These are phyloP conservation scores for Yarrowia sp. DNA, from an alignment of 805 yeast species.

Conservation along the genomic window DNA sequence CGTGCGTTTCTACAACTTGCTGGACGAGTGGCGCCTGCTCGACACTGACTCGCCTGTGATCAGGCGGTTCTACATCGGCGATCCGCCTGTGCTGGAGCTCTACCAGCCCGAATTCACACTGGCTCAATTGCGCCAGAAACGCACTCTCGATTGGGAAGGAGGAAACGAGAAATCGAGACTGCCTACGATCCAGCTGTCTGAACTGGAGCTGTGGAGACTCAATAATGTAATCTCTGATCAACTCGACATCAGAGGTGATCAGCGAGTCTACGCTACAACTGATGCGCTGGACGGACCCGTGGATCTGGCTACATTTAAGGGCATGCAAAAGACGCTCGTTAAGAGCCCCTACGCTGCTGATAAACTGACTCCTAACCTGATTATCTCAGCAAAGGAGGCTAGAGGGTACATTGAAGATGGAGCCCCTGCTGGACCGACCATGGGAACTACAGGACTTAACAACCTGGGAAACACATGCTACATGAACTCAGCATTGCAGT, in stretches of 20 bases:
- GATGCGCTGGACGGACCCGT: slow-evolving; percentile 8
- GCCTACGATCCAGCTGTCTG: slow-evolving; percentile 17
- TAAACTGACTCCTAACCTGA: slow-evolving; percentile 8
- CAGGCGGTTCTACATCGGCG: slow-evolving; percentile 20
- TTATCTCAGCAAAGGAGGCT: slow-evolving; percentile 10
- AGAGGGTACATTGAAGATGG: slow-evolving; percentile 30
- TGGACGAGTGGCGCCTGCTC: slow-evolving; percentile 20
- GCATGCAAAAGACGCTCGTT: slow-evolving; percentile 4
- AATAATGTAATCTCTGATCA: neutral
- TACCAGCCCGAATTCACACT: slow-evolving; percentile 17
- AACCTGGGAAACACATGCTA: slow-evolving; percentile 92
- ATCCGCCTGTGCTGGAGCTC: slow-evolving; percentile 17
- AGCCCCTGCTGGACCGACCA: slow-evolving; percentile 4
- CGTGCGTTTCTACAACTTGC: neutral
- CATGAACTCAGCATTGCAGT: slow-evolving; percentile 94
- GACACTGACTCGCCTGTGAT: slow-evolving; percentile 5
- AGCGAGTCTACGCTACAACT: slow-evolving; percentile 7
- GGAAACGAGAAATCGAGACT: neutral
- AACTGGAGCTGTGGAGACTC: neutral
- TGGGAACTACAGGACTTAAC: slow-evolving; percentile 66
- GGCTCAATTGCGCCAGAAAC: slow-evolving; percentile 25
- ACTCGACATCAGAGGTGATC: slow-evolving; percentile 21
- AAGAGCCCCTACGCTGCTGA: neutral
- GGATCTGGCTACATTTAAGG: slow-evolving; percentile 22
- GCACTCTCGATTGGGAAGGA: slow-evolving; percentile 21